Percentiles rank a stretch among this genome's conserved stretches.
Conservation (phyloP, 140 eudicot genomes). For the Senecio squalidus region DNA sequence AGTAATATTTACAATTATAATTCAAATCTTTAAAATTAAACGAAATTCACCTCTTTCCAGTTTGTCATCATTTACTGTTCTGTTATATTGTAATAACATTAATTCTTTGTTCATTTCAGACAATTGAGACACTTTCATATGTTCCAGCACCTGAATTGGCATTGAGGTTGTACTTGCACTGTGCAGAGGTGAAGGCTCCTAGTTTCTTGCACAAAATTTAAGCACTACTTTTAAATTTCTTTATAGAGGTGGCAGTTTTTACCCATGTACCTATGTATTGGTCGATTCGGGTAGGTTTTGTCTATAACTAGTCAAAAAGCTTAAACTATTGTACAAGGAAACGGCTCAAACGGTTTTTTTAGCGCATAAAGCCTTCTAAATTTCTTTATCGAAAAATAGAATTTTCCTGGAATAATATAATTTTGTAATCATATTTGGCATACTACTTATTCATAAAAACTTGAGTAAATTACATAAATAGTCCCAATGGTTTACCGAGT, state of each 20-base stretch:
- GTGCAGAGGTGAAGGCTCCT: conserved; percentile 84
- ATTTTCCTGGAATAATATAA: neutral
- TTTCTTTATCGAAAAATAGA: neutral
- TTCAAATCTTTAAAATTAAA: too few species aligned
- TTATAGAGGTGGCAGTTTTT: neutral
- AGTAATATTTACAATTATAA: too few species aligned
- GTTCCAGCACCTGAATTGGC: conserved; percentile 95
- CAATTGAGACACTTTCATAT: conserved; percentile 69
- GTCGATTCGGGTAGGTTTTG: neutral
- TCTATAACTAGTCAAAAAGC: neutral
- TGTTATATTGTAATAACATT: conserved; percentile 7
- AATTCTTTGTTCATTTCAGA: conserved; percentile 40
- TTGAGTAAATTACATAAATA: too few species aligned
- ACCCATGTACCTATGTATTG: neutral
- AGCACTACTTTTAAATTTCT: neutral
- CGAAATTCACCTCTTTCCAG: neutral
- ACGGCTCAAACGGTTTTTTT: neutral
- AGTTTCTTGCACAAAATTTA: neutral
- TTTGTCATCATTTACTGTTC: conserved; percentile 8
- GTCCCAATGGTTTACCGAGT: too few species aligned
- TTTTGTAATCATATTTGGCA: neutral
- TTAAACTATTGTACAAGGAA: neutral
- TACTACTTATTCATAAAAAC: neutral
- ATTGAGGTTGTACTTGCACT: conserved; percentile 84
- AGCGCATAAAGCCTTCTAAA: neutral